These are phyloP conservation scores for Didymella pinodella DNA, from an alignment of 2,329 filamentous ascomycete genomes.

Conservation along the genomic window DNA sequence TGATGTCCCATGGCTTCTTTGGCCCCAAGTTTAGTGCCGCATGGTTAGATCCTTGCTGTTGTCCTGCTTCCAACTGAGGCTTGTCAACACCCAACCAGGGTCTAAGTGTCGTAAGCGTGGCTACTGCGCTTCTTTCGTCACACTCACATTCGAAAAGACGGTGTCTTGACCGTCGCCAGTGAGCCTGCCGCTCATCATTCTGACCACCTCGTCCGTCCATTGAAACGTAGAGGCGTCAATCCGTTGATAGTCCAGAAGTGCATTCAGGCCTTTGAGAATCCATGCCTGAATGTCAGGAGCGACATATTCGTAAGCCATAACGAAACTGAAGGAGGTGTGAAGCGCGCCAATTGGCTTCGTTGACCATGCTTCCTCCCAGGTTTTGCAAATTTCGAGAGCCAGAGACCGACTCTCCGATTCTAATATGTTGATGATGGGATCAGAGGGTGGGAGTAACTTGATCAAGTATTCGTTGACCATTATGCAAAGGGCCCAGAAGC, in stretches of 20 bases:
- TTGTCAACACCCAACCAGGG: slow-evolving; percentile 26
- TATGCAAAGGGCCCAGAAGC: slow-evolving; percentile 45
- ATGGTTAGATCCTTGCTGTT: neutral
- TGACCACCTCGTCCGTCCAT: slow-evolving; percentile 41
- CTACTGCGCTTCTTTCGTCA: slow-evolving; percentile 22
- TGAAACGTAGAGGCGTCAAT: slow-evolving; percentile 33
- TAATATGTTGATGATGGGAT: slow-evolving; percentile 31
- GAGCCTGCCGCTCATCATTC: slow-evolving; percentile 38
- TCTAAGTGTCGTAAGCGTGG: slow-evolving; percentile 16
- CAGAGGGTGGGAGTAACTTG: slow-evolving; percentile 36
- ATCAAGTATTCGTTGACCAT: slow-evolving; percentile 42
- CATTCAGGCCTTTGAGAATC: slow-evolving; percentile 41
- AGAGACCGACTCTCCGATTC: slow-evolving; percentile 40
- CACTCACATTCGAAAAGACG: slow-evolving; percentile 30
- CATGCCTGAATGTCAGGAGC: slow-evolving; percentile 34
- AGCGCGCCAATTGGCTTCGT: slow-evolving; percentile 45
- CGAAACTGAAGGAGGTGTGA: slow-evolving; percentile 43
- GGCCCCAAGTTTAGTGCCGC: neutral
- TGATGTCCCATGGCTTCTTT: slow-evolving; percentile 12
- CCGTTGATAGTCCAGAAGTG: slow-evolving; percentile 37
- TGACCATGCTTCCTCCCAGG: slow-evolving; percentile 47
- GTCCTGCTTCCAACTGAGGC: slow-evolving; percentile 8
- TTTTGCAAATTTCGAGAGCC: slow-evolving; percentile 45
- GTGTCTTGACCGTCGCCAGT: slow-evolving; percentile 38
- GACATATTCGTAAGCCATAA: slow-evolving; percentile 46